phyloP scores from a whole-genome alignment of 2,329 filamentous ascomycete species.

The Claviceps monticola region DNA sequence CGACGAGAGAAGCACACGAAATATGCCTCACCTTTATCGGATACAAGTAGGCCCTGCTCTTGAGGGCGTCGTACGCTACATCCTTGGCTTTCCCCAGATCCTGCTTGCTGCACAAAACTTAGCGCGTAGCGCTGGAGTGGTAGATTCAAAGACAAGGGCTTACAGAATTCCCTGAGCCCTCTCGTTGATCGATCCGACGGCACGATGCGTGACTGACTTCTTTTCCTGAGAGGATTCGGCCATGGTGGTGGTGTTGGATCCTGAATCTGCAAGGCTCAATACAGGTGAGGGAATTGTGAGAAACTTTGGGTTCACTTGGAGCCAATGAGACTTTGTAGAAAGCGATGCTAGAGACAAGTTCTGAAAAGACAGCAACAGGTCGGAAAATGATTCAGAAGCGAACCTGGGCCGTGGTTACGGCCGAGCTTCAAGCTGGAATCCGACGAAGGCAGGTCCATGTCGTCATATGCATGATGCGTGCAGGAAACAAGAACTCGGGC shows the following conservation, averaged over 20 bases:
- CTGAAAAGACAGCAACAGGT: too few relatives aligned
- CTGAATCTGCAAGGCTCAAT: neutral
- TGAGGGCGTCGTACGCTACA: slow-evolving; percentile 54
- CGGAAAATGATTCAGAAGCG: too few relatives aligned
- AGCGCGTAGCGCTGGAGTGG: neutral
- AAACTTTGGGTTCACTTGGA: neutral
- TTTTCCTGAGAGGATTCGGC: slow-evolving; percentile 7
- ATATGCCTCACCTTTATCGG: slow-evolving; percentile 48
- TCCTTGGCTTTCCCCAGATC: slow-evolving; percentile 55
- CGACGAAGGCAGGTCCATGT: neutral
- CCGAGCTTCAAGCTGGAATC: neutral
- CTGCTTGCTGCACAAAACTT: slow-evolving; percentile 34
- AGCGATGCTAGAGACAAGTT: neutral
- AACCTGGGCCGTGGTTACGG: too few relatives aligned
- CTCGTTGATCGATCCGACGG: slow-evolving; percentile 25
- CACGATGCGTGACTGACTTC: slow-evolving; percentile 15
- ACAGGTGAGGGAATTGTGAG: neutral
- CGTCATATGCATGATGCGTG: slow-evolving; percentile 2
- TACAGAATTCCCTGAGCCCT: slow-evolving; percentile 39
- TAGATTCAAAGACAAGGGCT: neutral
- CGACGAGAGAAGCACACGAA: too few relatives aligned
- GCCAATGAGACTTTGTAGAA: neutral
- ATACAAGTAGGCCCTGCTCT: slow-evolving; percentile 72
- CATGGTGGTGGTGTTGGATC: slow-evolving; percentile 3
- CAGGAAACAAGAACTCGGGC: neutral